Conservation (phyloP, 768 basidiomycete species). For the Symmetrospora coprosmae region DNA sequence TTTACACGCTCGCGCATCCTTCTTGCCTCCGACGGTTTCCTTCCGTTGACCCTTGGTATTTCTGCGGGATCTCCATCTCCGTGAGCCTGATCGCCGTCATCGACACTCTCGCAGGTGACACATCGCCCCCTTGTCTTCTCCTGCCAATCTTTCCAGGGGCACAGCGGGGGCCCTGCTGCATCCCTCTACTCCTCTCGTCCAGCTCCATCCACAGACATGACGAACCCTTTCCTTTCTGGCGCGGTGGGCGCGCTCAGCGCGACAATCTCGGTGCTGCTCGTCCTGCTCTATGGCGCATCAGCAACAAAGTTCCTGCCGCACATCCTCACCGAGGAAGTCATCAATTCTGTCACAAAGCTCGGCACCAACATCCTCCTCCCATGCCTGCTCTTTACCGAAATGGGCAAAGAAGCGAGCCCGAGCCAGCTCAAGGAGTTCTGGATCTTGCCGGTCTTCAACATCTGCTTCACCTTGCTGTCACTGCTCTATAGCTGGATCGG, state of each 20-base stretch:
- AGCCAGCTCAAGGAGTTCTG: slow-evolving; percentile 4
- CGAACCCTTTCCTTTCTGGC: no score
- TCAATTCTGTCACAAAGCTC: slow-evolving; percentile 9
- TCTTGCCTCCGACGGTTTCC: no score
- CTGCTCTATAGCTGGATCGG: slow-evolving; percentile 7
- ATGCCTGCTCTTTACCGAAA: slow-evolving; percentile 21
- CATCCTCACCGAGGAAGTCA: slow-evolving; percentile 1
- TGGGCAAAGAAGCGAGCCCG: slow-evolving; percentile 15
- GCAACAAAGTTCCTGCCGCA: background rate
- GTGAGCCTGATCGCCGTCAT: no score
- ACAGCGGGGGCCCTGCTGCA: no score
- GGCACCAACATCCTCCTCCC: slow-evolving; percentile 17
- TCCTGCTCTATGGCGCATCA: slow-evolving; percentile 14
- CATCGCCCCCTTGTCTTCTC: no score
- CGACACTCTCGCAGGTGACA: no score
- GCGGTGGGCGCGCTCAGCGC: slow-evolving; percentile 1
- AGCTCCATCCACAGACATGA: no score
- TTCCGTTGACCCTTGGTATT: no score
- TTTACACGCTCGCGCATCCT: no score
- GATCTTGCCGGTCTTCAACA: slow-evolving; percentile 1
- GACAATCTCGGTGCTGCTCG: slow-evolving; percentile 13
- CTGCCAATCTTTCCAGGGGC: no score
- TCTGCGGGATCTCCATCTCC: no score
- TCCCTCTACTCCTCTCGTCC: no score
- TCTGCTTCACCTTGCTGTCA: background rate